Conservation (phyloP, 1,139 yeast genomes). For the Yamadazyma dushanensis region DNA sequence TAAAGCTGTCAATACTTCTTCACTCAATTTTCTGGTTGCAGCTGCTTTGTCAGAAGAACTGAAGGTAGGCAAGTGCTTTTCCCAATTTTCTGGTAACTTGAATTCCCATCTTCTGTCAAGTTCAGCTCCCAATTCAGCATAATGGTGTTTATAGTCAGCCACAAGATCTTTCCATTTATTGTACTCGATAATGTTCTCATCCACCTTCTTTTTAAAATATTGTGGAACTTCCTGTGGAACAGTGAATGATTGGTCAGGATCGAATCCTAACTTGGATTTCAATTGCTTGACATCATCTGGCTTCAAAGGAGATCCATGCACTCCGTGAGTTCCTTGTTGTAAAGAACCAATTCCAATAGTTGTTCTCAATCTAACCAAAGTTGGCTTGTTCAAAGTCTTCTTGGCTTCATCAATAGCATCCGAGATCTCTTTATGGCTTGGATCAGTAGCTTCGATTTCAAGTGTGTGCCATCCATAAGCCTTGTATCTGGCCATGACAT, state of each 20-base stretch:
- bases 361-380: conserved; percentile 84
- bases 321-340: conserved; percentile 81
- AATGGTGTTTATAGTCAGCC: conserved; percentile 60
- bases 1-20: conserved; percentile 66
- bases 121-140: conserved; percentile 65
- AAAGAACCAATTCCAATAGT: conserved; percentile 93
- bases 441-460: conserved; percentile 76
- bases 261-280: conserved; percentile 80
- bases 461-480: conserved; percentile 93
- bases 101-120: conserved; percentile 7
- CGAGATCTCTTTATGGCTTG: conserved; percentile 67
- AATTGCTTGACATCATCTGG: conserved; percentile 86
- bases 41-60: conserved; percentile 73
- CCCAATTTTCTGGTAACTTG: conserved; percentile 78
- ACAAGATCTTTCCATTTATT: conserved; percentile 70
- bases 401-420: conserved; percentile 73
- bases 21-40: conserved; percentile 94
- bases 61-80: conserved; percentile 71
- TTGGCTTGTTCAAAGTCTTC: conserved; percentile 68
- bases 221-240: conserved; percentile 84
- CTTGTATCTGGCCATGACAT: conserved; percentile 79
- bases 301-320: conserved; percentile 96
- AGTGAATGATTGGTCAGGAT: conserved; percentile 75
- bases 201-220: conserved; percentile 56
- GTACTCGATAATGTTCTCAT: conserved; percentile 59